Evolutionary conservation across 1,284 basidiomycete genomes (phyloP).

Genomic region (Heterobasidion irregulare): DNA sequence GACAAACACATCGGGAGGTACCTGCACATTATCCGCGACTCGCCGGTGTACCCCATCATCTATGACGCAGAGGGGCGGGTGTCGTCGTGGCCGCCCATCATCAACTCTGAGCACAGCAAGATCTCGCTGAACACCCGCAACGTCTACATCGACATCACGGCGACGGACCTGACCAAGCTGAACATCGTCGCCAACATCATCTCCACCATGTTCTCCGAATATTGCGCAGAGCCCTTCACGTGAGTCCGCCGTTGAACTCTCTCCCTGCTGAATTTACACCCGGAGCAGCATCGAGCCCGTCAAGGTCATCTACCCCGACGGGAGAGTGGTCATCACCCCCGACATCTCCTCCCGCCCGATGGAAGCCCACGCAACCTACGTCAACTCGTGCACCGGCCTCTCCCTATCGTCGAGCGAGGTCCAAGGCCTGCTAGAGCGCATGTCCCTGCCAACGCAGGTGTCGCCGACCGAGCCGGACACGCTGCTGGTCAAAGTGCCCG

Average conservation of each 20-base stretch:
- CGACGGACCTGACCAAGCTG: slow-evolving; percentile 96
- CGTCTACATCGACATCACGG: slow-evolving; percentile 95
- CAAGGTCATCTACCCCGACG: slow-evolving; percentile 74
- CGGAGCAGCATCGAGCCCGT: slow-evolving; percentile 82
- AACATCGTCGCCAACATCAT: slow-evolving; percentile 94
- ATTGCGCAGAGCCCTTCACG: slow-evolving; percentile 89
- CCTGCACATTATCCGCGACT: slow-evolving; percentile 90
- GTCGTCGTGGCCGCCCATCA: slow-evolving; percentile 96
- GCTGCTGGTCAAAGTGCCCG: slow-evolving; percentile 73
- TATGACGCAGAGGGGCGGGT: slow-evolving; percentile 87
- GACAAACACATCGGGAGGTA: slow-evolving; percentile 91
- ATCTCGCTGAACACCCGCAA: slow-evolving; percentile 93
- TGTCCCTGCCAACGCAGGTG: slow-evolving; percentile 58
- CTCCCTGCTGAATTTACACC: neutral
- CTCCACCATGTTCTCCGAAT: slow-evolving; percentile 95
- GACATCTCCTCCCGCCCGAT: slow-evolving; percentile 70
- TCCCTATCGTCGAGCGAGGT: slow-evolving; percentile 56
- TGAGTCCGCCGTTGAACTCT: slow-evolving; percentile 29
- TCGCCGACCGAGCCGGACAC: slow-evolving; percentile 49
- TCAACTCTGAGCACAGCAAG: slow-evolving; percentile 96
- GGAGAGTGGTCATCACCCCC: slow-evolving; percentile 72
- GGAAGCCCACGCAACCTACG: slow-evolving; percentile 80
- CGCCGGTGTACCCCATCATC: slow-evolving; percentile 96
- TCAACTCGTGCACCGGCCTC: slow-evolving; percentile 94
- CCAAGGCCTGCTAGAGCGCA: slow-evolving; percentile 61